Conservation (phyloP, 345 rosid genomes). For the Excoecaria agallocha region DNA sequence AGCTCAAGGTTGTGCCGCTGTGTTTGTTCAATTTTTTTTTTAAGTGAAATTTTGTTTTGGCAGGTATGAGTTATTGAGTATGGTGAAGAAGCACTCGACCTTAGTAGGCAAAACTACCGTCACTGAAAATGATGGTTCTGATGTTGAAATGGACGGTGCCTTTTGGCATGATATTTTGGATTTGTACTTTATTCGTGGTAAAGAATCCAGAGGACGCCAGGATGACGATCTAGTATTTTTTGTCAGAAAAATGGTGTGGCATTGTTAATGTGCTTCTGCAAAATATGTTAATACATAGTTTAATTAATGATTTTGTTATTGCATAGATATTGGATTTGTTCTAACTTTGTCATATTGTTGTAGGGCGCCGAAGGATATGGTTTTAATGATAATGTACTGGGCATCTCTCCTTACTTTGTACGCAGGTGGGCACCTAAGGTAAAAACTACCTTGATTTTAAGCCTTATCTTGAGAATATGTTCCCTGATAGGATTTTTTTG, state of each 20-base stretch:
- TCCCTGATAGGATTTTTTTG: background rate
- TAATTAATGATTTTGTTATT: background rate
- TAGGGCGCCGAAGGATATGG: slow-evolving; percentile 57
- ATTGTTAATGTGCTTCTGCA: slow-evolving; percentile 9
- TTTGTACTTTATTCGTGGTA: slow-evolving; percentile 73
- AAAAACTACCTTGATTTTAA: slow-evolving; percentile 29
- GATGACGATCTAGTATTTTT: slow-evolving; percentile 92
- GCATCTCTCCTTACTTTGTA: slow-evolving; percentile 74
- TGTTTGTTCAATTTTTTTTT: background rate
- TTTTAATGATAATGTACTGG: slow-evolving; percentile 53
- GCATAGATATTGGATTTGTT: background rate
- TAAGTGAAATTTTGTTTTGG: background rate
- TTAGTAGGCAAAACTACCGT: slow-evolving; percentile 45
- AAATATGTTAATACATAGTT: background rate
- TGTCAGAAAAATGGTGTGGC: slow-evolving; percentile 63
- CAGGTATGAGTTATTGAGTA: slow-evolving; percentile 68
- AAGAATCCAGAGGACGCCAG: slow-evolving; percentile 71
- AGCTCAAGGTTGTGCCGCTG: too few species aligned
- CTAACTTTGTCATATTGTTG: slow-evolving; percentile 17
- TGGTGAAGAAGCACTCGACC: slow-evolving; percentile 86
- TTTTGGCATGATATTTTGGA: slow-evolving; percentile 91
- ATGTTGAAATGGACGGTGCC: slow-evolving; percentile 71
- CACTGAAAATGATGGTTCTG: slow-evolving; percentile 56
- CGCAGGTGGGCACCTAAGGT: slow-evolving; percentile 99
- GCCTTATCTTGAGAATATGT: slow-evolving; percentile 2